These are phyloP conservation scores for Tillandsia fasciculata DNA, from an alignment of 176 grass and related monocot species.

Conservation along the genomic window DNA sequence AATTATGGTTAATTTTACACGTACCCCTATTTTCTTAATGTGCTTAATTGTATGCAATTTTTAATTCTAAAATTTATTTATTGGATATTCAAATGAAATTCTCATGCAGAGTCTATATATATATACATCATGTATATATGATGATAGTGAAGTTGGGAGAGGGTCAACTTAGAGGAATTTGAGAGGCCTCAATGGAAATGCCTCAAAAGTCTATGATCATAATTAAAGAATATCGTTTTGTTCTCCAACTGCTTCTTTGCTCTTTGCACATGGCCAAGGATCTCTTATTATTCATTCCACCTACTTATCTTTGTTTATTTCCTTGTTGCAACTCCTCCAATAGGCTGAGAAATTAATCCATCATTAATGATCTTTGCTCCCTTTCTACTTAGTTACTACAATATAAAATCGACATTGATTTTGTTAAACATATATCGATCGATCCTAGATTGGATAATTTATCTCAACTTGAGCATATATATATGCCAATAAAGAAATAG, in stretches of 20 bases:
- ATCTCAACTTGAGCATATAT: neutral
- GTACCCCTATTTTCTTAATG: no score
- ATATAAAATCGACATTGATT: neutral
- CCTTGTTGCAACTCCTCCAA: neutral
- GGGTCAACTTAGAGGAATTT: neutral
- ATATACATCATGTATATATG: neutral
- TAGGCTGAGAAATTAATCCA: neutral
- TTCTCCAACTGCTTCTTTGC: slow-evolving; percentile 3
- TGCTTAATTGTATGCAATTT: neutral
- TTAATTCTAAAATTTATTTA: neutral
- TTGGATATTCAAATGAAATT: neutral
- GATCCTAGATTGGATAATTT: neutral
- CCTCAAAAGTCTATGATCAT: neutral
- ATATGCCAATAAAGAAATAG: neutral
- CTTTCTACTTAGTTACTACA: neutral
- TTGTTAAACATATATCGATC: neutral
- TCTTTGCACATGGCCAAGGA: neutral
- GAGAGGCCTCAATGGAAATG: neutral
- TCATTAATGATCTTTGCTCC: neutral
- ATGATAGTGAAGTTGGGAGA: neutral
- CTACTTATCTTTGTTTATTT: neutral
- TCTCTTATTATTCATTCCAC: neutral
- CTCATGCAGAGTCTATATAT: neutral
- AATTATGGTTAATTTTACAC: no score
- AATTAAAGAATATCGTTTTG: neutral